Evolutionary conservation across 306 rosid species (phyloP).

Genomic region (Cucumis sativus): DNA sequence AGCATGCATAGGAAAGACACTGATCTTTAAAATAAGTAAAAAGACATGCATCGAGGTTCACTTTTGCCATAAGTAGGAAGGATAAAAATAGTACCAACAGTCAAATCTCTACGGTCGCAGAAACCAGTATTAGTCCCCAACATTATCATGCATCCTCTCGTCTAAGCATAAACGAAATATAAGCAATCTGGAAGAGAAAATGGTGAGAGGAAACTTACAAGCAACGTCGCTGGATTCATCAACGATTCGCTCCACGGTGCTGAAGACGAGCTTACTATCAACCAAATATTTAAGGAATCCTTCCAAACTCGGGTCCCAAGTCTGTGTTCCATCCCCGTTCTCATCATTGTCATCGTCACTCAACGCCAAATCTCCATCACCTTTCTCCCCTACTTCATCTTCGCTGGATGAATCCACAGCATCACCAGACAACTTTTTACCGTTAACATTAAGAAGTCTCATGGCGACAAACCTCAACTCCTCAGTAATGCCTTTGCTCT

Average conservation of each 20-base stretch:
- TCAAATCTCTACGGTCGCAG: not conserved
- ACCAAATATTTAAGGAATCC: slow-evolving; percentile 60
- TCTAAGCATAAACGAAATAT: not conserved
- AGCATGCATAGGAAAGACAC: not conserved
- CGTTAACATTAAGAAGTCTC: slow-evolving; percentile 49
- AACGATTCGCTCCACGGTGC: slow-evolving; percentile 60
- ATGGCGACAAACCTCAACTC: slow-evolving; percentile 93
- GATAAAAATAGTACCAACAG: not conserved
- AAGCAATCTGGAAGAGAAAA: not conserved
- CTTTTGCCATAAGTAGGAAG: not conserved
- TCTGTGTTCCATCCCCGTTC: slow-evolving; percentile 5
- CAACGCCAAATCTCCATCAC: not conserved
- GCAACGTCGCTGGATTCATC: slow-evolving; percentile 62
- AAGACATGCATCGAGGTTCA: not conserved
- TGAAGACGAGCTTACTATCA: slow-evolving; percentile 57
- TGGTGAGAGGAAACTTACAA: slow-evolving; percentile 23
- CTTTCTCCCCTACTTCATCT: slow-evolving; percentile 10
- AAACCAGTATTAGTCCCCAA: not conserved
- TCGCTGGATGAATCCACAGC: not conserved
- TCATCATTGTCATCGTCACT: not conserved
- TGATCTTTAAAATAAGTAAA: not conserved
- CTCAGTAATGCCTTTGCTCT: slow-evolving; percentile 69
- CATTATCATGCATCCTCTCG: not conserved
- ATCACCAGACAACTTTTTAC: slow-evolving; percentile 19
- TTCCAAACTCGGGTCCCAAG: slow-evolving; percentile 54